Evolutionary conservation across 495 filamentous ascomycete genomes (phyloP).

Genomic region (Neurospora hispaniola): DNA sequence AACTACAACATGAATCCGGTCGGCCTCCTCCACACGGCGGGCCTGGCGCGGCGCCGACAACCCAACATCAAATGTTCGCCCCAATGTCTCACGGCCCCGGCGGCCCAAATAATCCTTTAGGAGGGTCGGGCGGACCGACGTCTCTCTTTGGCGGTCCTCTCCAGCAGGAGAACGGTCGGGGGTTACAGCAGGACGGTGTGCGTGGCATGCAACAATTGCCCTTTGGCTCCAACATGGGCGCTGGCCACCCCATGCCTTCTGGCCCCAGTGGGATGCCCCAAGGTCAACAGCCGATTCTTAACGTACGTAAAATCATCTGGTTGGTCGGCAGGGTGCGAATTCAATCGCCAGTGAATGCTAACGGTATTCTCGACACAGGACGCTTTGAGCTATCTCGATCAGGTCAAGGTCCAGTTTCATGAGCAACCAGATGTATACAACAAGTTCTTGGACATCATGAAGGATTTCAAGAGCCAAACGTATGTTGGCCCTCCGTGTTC

Average conservation of each 20-base stretch:
- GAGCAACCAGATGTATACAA: slow-evolving; percentile 98
- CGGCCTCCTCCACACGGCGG: slow-evolving; percentile 51
- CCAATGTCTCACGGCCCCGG: slow-evolving; percentile 38
- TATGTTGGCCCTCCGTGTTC: slow-evolving; percentile 36
- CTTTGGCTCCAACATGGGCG: slow-evolving; percentile 24
- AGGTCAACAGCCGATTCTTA: slow-evolving; percentile 92
- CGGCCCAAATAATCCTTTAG: slow-evolving; percentile 19
- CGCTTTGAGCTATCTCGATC: slow-evolving; percentile 93
- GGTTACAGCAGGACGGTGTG: slow-evolving; percentile 26
- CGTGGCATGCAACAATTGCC: slow-evolving; percentile 36
- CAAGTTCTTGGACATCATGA: slow-evolving; percentile 97
- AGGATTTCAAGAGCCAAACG: slow-evolving; percentile 98
- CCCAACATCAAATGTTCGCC: slow-evolving; percentile 52
- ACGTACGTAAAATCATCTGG: slow-evolving; percentile 45
- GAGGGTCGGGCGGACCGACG: slow-evolving; percentile 22
- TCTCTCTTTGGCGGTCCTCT: slow-evolving; percentile 40
- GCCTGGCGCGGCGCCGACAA: slow-evolving; percentile 47
- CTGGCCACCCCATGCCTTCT: slow-evolving; percentile 21
- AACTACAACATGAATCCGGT: slow-evolving; percentile 49
- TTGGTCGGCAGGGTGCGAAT: neutral
- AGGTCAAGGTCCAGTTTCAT: slow-evolving; percentile 96
- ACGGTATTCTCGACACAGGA: slow-evolving; percentile 44
- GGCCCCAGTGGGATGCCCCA: slow-evolving; percentile 46
- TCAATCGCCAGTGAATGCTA: neutral
- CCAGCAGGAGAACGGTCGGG: slow-evolving; percentile 35